Evolutionary conservation across 805 yeast genomes (phyloP), one percentile per base, ranked within the genome.

Genomic region (Suhomyces sp.): DNA sequence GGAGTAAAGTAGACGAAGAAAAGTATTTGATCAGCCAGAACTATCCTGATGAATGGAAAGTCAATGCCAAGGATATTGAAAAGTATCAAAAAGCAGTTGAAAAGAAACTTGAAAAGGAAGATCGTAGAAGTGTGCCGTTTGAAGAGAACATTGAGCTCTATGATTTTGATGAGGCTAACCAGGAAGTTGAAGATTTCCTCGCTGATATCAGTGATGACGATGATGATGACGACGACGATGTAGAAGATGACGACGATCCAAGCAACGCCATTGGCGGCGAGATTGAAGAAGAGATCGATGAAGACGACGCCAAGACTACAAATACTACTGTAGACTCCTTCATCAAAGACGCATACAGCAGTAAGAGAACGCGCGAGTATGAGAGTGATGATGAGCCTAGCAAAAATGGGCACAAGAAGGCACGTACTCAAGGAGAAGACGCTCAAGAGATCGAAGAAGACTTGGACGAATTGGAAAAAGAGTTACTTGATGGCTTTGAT

Each of bases 1-100:
- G 98, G 98, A 74, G 76, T 51, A 80, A 79, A 46, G 85, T 85
- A 0, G 83, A 85, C 15, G 94, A 87, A 57, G 73, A 66, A 2
- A 82, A 80, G 3, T 92, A 76, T 63, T 66, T 76, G 41, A 73
- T 91, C 17, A 70, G 77, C 5, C 79, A 82, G n/a, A 77, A 75
- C 5, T 76, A 78, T 19, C 79, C 78, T 1, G 76, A 73, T 36
- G 72, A 71, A 36, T 66, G 79, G 64, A 64, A 77, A 13, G 73
- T 77, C 36, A 66, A 78, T 17, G 73, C 74, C 2, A 76, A 71
- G 47, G 87, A 80, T 52, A 63, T 74, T 19, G 74, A 73, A 44
- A 73, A 71, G 56, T 81, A 79, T 61, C 60, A 72, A 54, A 66
- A 58, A 48, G 68, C 66, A 2, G 59, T 73, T 15, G 67, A 65